Evolutionary conservation across 2,329 filamentous ascomycete species (phyloP).

Genomic region (Apiospora aurea): DNA sequence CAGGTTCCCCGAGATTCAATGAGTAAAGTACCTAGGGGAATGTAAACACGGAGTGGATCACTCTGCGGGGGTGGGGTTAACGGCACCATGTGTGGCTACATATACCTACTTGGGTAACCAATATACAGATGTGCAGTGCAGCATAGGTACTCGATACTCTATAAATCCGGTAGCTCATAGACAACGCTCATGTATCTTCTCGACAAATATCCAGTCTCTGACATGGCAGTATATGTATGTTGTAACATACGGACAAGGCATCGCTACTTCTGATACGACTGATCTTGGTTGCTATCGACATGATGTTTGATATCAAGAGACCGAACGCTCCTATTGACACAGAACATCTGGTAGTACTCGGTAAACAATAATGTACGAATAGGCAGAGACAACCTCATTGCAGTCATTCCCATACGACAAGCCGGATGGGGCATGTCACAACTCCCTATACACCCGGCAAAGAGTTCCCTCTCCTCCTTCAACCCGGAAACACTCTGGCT

Average conservation of each 20-base stretch:
- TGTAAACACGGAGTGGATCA: too few relatives aligned
- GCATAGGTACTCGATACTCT: too few relatives aligned
- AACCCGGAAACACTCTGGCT: not conserved
- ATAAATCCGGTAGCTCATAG: too few relatives aligned
- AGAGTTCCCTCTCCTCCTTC: not conserved
- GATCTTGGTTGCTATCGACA: not conserved
- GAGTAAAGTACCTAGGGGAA: too few relatives aligned
- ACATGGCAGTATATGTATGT: too few relatives aligned
- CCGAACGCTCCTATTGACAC: not conserved
- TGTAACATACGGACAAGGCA: not conserved
- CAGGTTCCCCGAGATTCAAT: too few relatives aligned
- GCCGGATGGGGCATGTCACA: not conserved
- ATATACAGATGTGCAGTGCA: too few relatives aligned
- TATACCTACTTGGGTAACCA: too few relatives aligned
- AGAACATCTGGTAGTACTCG: not conserved
- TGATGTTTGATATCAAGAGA: conserved; percentile 35
- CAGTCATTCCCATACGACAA: not conserved
- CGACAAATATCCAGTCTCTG: too few relatives aligned
- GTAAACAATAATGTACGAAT: not conserved
- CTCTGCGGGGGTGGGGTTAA: too few relatives aligned
- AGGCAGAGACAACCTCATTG: not conserved
- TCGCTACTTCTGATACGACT: not conserved
- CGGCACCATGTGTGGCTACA: too few relatives aligned
- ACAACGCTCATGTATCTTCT: too few relatives aligned
- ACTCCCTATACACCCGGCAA: not conserved